Conservation (phyloP, 306 rosid species). For the Astragalus membranaceus region DNA sequence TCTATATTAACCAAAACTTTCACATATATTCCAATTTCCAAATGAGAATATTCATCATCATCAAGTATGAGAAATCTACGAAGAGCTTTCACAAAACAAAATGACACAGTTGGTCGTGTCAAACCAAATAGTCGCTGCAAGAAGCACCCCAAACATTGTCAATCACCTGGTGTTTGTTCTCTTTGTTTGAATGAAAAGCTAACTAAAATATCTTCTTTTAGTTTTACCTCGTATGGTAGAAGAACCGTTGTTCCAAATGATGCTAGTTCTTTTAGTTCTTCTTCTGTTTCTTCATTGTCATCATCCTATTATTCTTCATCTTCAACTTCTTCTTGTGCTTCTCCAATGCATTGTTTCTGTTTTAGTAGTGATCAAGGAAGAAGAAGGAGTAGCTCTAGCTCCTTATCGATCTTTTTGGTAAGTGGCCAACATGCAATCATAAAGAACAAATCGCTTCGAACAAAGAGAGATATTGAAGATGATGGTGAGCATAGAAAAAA, state of each 20-base stretch:
- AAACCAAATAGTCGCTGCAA: conserved; percentile 38
- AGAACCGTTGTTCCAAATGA: not conserved
- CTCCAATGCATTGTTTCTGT: conserved; percentile 35
- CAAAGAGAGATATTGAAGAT: not conserved
- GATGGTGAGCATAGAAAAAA: conserved; percentile 3
- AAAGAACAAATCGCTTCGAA: conserved; percentile 37
- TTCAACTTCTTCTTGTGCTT: conserved; percentile 37
- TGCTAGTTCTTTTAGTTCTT: not conserved
- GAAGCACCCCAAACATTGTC: conserved; percentile 79
- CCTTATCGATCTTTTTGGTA: conserved; percentile 17
- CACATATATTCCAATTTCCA: not conserved
- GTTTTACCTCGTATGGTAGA: not conserved
- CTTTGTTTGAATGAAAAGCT: conserved; percentile 61
- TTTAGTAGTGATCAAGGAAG: conserved; percentile 9
- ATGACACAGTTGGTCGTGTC: conserved; percentile 20
- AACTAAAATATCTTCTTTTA: conserved; percentile 16
- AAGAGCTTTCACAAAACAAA: conserved; percentile 23
- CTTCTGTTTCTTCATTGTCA: conserved; percentile 30
- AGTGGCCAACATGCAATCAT: conserved; percentile 27
- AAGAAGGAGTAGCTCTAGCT: not conserved
- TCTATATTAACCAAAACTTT: not conserved
- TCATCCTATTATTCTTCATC: conserved; percentile 41
- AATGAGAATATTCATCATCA: not conserved
- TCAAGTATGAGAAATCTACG: conserved; percentile 29
- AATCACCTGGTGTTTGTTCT: conserved; percentile 84